Evolutionary conservation across 441 rosid genomes (phyloP).

Genomic region (Croton setiger): DNA sequence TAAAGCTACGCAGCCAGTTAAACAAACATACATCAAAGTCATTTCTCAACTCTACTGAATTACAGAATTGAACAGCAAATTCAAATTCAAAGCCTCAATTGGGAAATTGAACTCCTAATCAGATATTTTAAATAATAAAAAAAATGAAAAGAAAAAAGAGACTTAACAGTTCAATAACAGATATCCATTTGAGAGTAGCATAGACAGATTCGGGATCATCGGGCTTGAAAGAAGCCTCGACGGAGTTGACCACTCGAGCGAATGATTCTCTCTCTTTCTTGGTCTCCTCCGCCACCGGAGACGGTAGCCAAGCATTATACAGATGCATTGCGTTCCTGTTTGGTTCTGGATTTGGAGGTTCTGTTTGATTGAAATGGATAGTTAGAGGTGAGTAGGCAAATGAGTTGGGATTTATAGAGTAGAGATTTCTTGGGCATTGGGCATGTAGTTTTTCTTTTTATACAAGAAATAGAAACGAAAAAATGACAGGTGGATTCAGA

Average conservation of each 20-base stretch:
- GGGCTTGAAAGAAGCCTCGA: slow-evolving; percentile 54
- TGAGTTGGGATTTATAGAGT: slow-evolving; percentile 4
- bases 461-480: slow-evolving; percentile 4
- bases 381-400: not conserved
- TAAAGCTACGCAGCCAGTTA: slow-evolving; percentile 48
- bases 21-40: not conserved
- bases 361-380: slow-evolving; percentile 8
- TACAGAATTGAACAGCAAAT: not conserved
- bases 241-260: slow-evolving; percentile 58
- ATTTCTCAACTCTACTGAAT: not conserved
- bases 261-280: slow-evolving; percentile 79
- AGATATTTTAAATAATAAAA: not conserved
- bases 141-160: not conserved
- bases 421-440: slow-evolving; percentile 9
- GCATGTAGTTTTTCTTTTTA: slow-evolving; percentile 7
- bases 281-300: slow-evolving; percentile 85
- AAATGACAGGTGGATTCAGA: not conserved
- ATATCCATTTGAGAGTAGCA: slow-evolving; percentile 91
- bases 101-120: not conserved
- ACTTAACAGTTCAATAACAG: slow-evolving; percentile 83
- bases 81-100: not conserved
- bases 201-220: slow-evolving; percentile 91
- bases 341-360: not conserved
- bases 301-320: slow-evolving; percentile 95
- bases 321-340: slow-evolving; percentile 61